Evolutionary conservation across 1,284 basidiomycete species (phyloP), one percentile per base, ranked within the genome.

Genomic region (Ustilago cynodontis): DNA sequence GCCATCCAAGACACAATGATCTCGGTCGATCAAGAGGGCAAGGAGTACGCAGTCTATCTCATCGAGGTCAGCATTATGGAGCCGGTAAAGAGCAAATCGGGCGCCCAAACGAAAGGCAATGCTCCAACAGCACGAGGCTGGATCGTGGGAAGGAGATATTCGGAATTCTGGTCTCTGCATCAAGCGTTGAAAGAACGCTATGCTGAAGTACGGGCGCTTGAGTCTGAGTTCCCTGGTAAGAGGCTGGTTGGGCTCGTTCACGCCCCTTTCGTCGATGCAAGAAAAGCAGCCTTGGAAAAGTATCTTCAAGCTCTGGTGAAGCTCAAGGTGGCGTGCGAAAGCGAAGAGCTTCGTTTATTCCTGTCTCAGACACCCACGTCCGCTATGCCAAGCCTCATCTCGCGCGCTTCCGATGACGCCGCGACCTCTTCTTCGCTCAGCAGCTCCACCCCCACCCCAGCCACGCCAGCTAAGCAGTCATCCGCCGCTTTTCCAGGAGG

Each of bases 141-240:
- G 96, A 91, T 94, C 28, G 92, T 98, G 2, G 92, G 93, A 5
- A 88, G 95, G 74, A 88, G 96, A 69, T 99, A 97, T 86, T 97
- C 94, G 85, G 95, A 98, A 85, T 99, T 99, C 86, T 90, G 92
- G 80, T 91, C 90, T 59, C 91, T 98, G 89, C 93, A 98, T 84
- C 92, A 91, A 77, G 91, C 91, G 65, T 87, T 99, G 53, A 90
- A 91, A 65, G 93, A 95, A 58, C 90, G 71, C 16, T 75, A 53
- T 33, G 59, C 59, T 22, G 71, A 75, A 41, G 78, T 78, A n/a
- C 53, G 71, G 16, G 60, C 73, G 26, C 72, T 79, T 24, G 80
- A 82, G 29, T 51, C 70, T 2, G 60, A 77, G n/a, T 81, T 82
- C 26, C 81, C 81, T 0, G 79, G 81, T 11, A 79, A 78, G 28